Evolutionary conservation across 495 filamentous ascomycete species (phyloP), one percentile per base, ranked within the genome.

Genomic region (Talaromyces wortmannii): DNA sequence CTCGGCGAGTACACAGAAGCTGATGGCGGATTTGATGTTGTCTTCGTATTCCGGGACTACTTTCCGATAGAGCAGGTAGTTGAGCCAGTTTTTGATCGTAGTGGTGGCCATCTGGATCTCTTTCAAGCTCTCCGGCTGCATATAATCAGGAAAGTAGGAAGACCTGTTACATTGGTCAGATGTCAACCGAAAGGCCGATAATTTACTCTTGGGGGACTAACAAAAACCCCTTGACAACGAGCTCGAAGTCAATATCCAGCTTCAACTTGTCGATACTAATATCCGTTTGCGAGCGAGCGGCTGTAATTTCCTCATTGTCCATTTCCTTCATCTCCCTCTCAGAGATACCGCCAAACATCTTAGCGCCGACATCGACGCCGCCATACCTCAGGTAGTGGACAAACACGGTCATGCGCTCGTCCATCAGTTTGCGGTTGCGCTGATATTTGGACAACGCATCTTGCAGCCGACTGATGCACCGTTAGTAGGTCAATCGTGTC

Each of bases 61-160:
- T 36, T 88, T 77, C 61, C 97, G 92, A 54, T 80, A 79, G 11
- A 91, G 74, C 7, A 97, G 76, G 61, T 96, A 98, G 59, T 90
- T 91, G 55, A 95, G 80, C 67, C 97, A 96, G 67, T 94, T 96
- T 50, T 79, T 80, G 47, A 97, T 75, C 5, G 94, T 81, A 13
- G 74, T 71, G 12, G 81, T 78, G 11, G 72, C 76, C 15, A 76
- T 55, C 49, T 79, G 75, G 54, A 89, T 65, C 45, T 72, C 67
- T 0, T 74, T 65, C 50, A 77, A 71, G n/a, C 49, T 72, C 8
- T 75, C 64, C 6, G 78, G 70, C 45, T 73, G 68, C 62, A 76
- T 80, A 47, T 63, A 61, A 5, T 55, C 56, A 6, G 76, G 71
- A 57, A 77, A 75, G 59, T 70, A 74, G 7, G 77, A 83, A 54